Base-by-base conservation (phyloP, 805 yeast species). In the Candida jianshihensis region DNA sequence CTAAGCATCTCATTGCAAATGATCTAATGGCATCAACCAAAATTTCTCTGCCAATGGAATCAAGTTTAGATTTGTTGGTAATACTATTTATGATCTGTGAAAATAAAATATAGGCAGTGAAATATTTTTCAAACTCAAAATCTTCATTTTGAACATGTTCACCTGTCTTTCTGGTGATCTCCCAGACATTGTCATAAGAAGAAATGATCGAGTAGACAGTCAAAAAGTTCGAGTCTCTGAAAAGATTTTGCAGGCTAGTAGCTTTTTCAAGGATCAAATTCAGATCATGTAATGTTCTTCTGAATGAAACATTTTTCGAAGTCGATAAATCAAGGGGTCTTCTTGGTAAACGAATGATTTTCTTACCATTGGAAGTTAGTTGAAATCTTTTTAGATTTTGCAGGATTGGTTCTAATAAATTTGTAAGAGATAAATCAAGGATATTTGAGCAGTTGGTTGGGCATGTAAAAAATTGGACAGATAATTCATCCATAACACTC, bases 401-500 rank as follows among this genome's bases (percentile, higher is more conserved):
- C 9, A 63, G 54, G 8, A 71, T 54, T 1, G 81, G 72, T 43
- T 70, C 66, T 16, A 80, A 47, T 1, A 78, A 57, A 33, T 65
- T 63, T 7, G 35, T 32, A 6, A 42, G 38, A 3, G 35, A 36
- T 3, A 27, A 14, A 4, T 60, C 49, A 16, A 76, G 57, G 14
- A 77, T 59, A 28, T 48, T 54, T 1, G 73, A 71, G 1, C 95
- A 79, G 44, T 82, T 80, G 0, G 88, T 73, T 0, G 97, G 96
- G 36, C 95, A 81, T 0, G 97, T 89, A 57, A 88, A 88, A 17
- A 92, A 61, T 59, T 92, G 98, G 0, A 90, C 78, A 0, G 94
- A 78, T 16, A 90, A 61, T 26, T 80, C 75, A 26, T 79, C 71
- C 64, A 89, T 68, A 4, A 84, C 70, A 11, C 90, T 85, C 37